Evolutionary conservation across 1,139 yeast genomes (phyloP).

Genomic region (Candida sojae): DNA sequence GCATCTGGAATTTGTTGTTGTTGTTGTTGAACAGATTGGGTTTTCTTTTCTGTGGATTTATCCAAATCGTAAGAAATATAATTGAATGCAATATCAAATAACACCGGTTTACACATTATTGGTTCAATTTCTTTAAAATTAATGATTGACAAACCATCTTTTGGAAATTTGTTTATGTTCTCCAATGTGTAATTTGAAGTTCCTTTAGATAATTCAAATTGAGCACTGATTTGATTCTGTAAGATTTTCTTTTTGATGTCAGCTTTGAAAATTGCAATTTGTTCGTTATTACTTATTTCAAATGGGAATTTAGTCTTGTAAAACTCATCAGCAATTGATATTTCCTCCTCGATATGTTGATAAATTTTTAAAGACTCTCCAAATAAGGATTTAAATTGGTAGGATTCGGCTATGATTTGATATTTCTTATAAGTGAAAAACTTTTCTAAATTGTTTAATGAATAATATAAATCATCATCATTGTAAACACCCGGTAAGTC

Average conservation of each 20-base stretch:
- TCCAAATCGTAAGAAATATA: constrained; percentile 53
- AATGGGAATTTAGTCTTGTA: constrained; percentile 39
- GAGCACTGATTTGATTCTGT: constrained; percentile 54
- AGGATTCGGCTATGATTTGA: constrained; percentile 50
- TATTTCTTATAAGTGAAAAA: constrained; percentile 50
- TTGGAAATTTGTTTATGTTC: constrained; percentile 47
- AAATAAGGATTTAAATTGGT: constrained; percentile 45
- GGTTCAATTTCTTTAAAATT: constrained; percentile 53
- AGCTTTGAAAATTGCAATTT: constrained; percentile 28
- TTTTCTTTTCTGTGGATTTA: constrained; percentile 1
- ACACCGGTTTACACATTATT: constrained; percentile 78
- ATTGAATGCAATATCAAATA: constrained; percentile 87
- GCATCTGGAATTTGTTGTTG: neutral
- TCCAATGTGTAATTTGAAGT: constrained; percentile 41
- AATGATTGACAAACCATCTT: constrained; percentile 43
- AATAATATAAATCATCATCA: constrained; percentile 65
- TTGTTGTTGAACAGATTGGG: neutral
- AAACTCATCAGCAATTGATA: constrained; percentile 18
- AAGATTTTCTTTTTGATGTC: constrained; percentile 30
- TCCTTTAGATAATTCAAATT: constrained; percentile 30
- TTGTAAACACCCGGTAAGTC: constrained; percentile 92
- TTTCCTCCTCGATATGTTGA: constrained; percentile 30
- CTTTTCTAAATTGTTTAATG: constrained; percentile 51
- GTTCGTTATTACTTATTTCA: constrained; percentile 36
- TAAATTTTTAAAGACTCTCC: constrained; percentile 59